These are phyloP conservation scores for Hortaea sp. DNA, from an alignment of 2,329 filamentous ascomycete genomes.

Conservation along the genomic window DNA sequence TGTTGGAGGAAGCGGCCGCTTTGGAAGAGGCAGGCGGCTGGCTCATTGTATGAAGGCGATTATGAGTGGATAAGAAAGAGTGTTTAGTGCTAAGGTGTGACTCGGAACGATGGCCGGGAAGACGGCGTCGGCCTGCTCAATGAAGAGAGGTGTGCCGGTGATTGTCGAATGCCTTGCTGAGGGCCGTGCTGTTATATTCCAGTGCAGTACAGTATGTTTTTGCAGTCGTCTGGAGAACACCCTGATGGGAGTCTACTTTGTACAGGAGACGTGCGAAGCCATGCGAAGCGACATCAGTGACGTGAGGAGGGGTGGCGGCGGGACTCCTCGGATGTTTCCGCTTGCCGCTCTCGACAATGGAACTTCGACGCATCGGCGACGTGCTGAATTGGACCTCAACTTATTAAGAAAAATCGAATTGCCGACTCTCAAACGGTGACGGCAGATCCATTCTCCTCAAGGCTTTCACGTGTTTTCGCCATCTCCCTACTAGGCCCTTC, in stretches of 20 bases:
- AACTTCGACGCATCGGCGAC: too few species aligned
- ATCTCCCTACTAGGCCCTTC: neutral
- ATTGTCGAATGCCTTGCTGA: neutral
- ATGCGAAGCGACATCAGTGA: neutral
- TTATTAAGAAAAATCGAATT: too few species aligned
- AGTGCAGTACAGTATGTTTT: too few species aligned
- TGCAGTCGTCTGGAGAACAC: neutral
- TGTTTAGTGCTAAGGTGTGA: too few species aligned
- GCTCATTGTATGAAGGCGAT: constrained; percentile 30
- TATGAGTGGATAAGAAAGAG: too few species aligned
- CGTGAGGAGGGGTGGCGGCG: neutral
- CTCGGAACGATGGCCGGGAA: too few species aligned
- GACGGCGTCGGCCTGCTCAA: constrained; percentile 1
- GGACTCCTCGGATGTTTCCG: neutral
- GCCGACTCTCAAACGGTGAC: too few species aligned
- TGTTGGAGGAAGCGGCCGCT: constrained; percentile 30
- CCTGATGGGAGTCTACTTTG: neutral
- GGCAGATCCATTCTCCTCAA: neutral
- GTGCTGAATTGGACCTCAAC: too few species aligned
- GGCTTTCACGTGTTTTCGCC: neutral
- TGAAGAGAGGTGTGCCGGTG: constrained; percentile 1
- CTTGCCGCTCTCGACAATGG: neutral
- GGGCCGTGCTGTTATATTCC: neutral
- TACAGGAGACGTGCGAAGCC: too few species aligned
- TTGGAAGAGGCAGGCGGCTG: constrained; percentile 27